Evolutionary conservation across 192 early-diverging fungal genomes (phyloP).

Genomic region (Lobulomyces angularis): DNA sequence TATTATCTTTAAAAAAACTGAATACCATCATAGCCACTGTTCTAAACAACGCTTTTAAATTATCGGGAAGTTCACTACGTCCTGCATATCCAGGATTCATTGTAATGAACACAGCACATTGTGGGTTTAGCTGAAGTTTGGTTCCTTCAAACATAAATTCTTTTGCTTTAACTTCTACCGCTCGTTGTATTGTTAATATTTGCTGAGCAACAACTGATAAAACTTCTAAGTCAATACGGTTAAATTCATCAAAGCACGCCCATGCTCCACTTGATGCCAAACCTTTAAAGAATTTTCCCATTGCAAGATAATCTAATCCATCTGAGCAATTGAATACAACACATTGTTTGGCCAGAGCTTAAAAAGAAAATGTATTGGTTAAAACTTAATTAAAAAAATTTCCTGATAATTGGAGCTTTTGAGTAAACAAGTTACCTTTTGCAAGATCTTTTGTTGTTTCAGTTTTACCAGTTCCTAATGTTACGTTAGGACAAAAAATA

Average conservation of each 20-base stretch:
- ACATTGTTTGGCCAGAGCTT: constrained; percentile 57
- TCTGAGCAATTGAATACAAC: constrained; percentile 59
- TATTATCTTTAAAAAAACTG: constrained; percentile 1
- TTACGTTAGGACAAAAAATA: constrained; percentile 2
- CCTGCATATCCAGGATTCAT: constrained; percentile 61
- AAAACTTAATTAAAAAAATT: too few relatives aligned
- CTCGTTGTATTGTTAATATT: constrained; percentile 51
- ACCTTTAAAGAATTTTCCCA: constrained; percentile 60
- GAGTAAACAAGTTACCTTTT: too few relatives aligned
- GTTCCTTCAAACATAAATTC: constrained; percentile 57
- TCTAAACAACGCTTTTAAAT: constrained; percentile 35
- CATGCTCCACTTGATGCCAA: constrained; percentile 46
- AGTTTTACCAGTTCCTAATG: constrained; percentile 47
- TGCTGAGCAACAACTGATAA: constrained; percentile 54
- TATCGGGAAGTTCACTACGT: constrained; percentile 37
- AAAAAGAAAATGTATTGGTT: too few relatives aligned
- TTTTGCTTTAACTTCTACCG: constrained; percentile 33
- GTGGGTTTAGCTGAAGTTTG: constrained; percentile 30
- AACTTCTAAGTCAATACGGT: constrained; percentile 51
- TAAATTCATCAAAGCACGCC: constrained; percentile 59
- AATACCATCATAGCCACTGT: constrained; percentile 49
- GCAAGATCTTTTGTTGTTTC: constrained; percentile 57
- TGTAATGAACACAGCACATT: constrained; percentile 54
- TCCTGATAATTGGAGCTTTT: too few relatives aligned
- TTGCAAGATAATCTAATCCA: constrained; percentile 52